A percentile compares a stretch with the other conserved stretches of the same genome.
Evolutionary conservation across 2,329 filamentous ascomycete species (phyloP).

Genomic region (Chaetomium sp.): DNA sequence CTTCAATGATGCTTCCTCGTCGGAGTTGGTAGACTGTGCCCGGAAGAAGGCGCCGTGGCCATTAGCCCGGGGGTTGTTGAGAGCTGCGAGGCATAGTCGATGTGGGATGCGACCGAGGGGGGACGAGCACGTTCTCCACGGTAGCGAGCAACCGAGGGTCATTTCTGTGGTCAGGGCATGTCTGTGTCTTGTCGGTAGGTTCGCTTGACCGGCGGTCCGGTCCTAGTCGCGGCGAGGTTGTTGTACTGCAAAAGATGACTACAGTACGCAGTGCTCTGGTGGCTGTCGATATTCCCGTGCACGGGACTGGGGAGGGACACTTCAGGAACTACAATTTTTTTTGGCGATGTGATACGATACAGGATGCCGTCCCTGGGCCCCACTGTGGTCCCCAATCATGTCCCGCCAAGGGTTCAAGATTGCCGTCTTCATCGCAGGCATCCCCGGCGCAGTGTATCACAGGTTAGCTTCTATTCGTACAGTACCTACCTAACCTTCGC

Average conservation of each 20-base stretch:
- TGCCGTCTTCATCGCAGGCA: background rate
- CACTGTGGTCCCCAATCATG: background rate
- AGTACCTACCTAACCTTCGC: background rate
- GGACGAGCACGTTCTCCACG: constrained; percentile 43
- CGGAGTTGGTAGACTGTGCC: constrained; percentile 1
- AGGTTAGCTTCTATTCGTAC: too few species aligned
- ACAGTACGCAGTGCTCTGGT: background rate
- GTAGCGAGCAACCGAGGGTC: constrained; percentile 49
- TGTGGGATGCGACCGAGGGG: constrained; percentile 2
- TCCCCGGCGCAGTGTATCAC: background rate
- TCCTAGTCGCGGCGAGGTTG: background rate
- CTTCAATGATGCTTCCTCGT: background rate
- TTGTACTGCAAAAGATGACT: constrained; percentile 1
- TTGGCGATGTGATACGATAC: background rate
- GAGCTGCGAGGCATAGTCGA: background rate
- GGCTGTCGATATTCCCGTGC: background rate
- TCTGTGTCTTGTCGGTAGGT: constrained; percentile 1
- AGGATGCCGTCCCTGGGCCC: too few species aligned
- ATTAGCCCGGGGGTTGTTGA: background rate
- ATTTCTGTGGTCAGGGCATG: constrained; percentile 49
- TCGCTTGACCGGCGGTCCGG: background rate
- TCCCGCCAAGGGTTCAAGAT: background rate
- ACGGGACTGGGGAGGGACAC: background rate
- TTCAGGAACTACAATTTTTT: background rate
- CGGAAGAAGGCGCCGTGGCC: background rate